A percentile compares a stretch with the other conserved stretches of the same genome.
These are phyloP conservation scores for Sclerotinia borealis DNA, from an alignment of 2,329 filamentous ascomycete genomes.

Conservation along the genomic window DNA sequence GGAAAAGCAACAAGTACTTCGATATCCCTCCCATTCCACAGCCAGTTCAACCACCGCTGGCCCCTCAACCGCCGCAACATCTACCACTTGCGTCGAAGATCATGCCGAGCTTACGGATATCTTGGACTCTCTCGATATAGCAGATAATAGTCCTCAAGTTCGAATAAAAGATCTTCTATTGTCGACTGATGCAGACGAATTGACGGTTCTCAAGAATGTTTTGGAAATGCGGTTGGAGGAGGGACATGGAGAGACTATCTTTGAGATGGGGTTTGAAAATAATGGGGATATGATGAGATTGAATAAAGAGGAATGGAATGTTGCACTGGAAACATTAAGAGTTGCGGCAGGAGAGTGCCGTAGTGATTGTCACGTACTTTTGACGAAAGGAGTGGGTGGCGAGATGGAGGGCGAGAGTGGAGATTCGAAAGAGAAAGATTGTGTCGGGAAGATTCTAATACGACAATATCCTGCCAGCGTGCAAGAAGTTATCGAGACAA, in stretches of 20 bases:
- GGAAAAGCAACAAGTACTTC: constrained; percentile 80
- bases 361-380: constrained; percentile 73
- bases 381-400: constrained; percentile 88
- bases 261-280: constrained; percentile 89
- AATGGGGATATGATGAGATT: constrained; percentile 81
- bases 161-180: constrained; percentile 74
- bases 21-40: constrained; percentile 42
- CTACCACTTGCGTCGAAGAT: constrained; percentile 43
- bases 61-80: constrained; percentile 21
- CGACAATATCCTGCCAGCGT: constrained; percentile 66
- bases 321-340: constrained; percentile 59
- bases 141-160: constrained; percentile 61
- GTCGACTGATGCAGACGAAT: constrained; percentile 51
- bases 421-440: constrained; percentile 36
- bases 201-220: constrained; percentile 58
- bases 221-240: constrained; percentile 68
- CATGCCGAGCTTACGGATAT: constrained; percentile 77
- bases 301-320: constrained; percentile 66
- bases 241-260: constrained; percentile 81
- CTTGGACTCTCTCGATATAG: constrained; percentile 69
- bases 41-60: constrained; percentile 14
- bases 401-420: constrained; percentile 47
- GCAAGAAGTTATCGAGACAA: constrained; percentile 88
- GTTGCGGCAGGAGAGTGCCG: constrained; percentile 57
- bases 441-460: constrained; percentile 81